phyloP scores from a whole-genome alignment of 805 yeast species.

The Metschnikowia gruessii region DNA sequence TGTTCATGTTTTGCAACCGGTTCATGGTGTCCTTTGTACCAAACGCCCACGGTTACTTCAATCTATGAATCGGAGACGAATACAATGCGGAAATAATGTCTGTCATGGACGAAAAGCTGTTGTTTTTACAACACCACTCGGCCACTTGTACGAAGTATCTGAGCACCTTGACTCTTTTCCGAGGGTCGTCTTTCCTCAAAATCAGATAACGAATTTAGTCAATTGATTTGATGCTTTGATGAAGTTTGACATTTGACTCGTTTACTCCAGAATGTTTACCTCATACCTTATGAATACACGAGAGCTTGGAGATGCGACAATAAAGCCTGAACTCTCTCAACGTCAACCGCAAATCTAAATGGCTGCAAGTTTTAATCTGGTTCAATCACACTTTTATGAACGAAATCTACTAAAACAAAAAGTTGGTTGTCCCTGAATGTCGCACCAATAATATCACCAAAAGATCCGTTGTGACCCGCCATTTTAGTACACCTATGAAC shows the following conservation, averaged over 20 bases:
- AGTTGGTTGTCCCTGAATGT: too few relatives aligned
- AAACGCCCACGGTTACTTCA: constrained; percentile 78
- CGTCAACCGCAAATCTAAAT: constrained; percentile 81
- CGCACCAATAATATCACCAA: too few relatives aligned
- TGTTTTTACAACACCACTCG: constrained; percentile 66
- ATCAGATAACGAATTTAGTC: constrained; percentile 79
- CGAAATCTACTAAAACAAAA: too few relatives aligned
- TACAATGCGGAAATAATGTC: constrained; percentile 85
- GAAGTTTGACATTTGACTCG: constrained; percentile 44
- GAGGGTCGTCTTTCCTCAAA: constrained; percentile 58
- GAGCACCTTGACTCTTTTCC: constrained; percentile 65
- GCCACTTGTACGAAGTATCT: constrained; percentile 78
- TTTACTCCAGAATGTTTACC: constrained; percentile 60
- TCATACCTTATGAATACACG: constrained; percentile 77
- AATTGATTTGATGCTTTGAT: constrained; percentile 74
- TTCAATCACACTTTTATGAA: too few relatives aligned
- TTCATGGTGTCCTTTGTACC: constrained; percentile 54
- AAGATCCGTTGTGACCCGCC: too few relatives aligned
- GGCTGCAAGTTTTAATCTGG: too few relatives aligned
- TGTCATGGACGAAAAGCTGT: constrained; percentile 89
- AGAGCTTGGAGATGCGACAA: constrained; percentile 63
- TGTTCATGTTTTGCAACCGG: constrained; percentile 66
- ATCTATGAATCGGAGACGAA: constrained; percentile 81
- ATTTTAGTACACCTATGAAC: too few relatives aligned
- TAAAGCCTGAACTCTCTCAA: constrained; percentile 71